These are phyloP conservation scores for Podospora anserina DNA, from an alignment of 495 filamentous ascomycete species.

Conservation along the genomic window DNA sequence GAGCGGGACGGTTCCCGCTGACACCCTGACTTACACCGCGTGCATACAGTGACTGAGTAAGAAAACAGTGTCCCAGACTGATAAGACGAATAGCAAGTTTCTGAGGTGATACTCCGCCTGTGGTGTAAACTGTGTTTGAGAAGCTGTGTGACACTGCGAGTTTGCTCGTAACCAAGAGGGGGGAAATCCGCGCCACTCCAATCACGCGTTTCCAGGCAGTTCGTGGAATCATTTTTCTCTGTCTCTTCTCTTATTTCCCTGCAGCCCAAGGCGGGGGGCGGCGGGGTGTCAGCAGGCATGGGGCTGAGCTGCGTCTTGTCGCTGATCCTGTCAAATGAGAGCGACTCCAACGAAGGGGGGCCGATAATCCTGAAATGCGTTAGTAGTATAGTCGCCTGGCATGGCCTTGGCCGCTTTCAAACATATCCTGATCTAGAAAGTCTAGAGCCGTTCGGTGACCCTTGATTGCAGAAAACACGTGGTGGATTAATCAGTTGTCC, in stretches of 20 bases:
- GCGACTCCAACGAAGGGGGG: not conserved
- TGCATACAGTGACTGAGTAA: not conserved
- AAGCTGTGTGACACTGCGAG: not conserved
- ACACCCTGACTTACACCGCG: not conserved
- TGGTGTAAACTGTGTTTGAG: not conserved
- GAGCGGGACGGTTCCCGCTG: not conserved
- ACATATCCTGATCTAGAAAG: not conserved
- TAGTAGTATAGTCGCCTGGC: not conserved
- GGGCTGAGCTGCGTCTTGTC: not conserved
- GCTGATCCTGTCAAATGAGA: not conserved
- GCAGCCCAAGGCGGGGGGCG: not conserved
- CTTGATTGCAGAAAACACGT: not conserved
- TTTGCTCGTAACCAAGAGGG: not conserved
- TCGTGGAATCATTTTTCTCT: not conserved
- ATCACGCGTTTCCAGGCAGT: not conserved
- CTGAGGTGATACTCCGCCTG: not conserved
- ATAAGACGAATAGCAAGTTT: not conserved
- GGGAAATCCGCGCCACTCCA: not conserved
- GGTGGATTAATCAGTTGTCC: not conserved
- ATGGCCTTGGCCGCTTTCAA: not conserved
- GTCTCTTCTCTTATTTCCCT: not conserved
- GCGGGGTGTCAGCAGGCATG: constrained; percentile 2
- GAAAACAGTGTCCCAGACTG: not conserved
- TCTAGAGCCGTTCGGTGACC: not conserved
- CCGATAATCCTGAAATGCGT: not conserved